A percentile compares a stretch with the other conserved stretches of the same genome.
phyloP scores from a whole-genome alignment of 2,329 filamentous ascomycete species.

The Xylariaceae sp. region DNA sequence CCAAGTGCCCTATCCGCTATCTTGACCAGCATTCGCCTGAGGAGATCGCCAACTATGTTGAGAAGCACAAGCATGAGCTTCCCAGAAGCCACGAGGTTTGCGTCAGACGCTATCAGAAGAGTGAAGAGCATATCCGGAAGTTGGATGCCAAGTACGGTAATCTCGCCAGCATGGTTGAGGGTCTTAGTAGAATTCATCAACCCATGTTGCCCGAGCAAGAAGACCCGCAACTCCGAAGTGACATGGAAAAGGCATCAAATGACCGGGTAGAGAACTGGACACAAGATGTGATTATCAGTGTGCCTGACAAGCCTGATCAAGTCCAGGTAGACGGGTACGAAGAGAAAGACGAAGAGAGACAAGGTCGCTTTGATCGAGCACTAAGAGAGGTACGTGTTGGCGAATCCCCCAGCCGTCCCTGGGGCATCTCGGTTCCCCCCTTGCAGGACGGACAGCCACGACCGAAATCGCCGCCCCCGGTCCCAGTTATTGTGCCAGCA shows the following conservation, averaged over 20 bases:
- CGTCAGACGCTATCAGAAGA: conserved; percentile 81
- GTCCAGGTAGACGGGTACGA: conserved; percentile 37
- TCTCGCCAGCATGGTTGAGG: conserved; percentile 89
- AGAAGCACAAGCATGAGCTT: conserved; percentile 91
- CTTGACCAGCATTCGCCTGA: conserved; percentile 88
- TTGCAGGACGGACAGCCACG: conserved; percentile 38
- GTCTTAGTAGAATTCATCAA: conserved; percentile 80
- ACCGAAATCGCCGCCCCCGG: conserved; percentile 53
- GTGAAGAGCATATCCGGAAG: conserved; percentile 77
- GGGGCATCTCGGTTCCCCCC: conserved; percentile 29
- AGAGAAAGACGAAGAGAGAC: conserved; percentile 48
- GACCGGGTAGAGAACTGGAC: conserved; percentile 84
- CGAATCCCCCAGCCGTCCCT: conserved; percentile 81
- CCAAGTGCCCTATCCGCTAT: conserved; percentile 87
- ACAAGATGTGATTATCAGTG: conserved; percentile 58
- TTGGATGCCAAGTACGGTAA: conserved; percentile 93
- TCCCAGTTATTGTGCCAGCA: conserved; percentile 48
- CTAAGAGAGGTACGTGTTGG: conserved; percentile 88
- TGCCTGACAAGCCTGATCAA: conserved; percentile 36
- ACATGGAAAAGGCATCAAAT: conserved; percentile 51
- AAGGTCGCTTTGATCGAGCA: conserved; percentile 74
- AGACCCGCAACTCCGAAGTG: conserved; percentile 36
- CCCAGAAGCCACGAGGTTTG: conserved; percentile 92
- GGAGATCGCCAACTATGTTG: conserved; percentile 88
- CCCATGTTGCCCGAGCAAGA: conserved; percentile 68